Percentiles rank a stretch among this genome's conserved stretches.
phyloP scores from a whole-genome alignment of 2,329 filamentous ascomycete genomes.

The Aspergillus floridensis region DNA sequence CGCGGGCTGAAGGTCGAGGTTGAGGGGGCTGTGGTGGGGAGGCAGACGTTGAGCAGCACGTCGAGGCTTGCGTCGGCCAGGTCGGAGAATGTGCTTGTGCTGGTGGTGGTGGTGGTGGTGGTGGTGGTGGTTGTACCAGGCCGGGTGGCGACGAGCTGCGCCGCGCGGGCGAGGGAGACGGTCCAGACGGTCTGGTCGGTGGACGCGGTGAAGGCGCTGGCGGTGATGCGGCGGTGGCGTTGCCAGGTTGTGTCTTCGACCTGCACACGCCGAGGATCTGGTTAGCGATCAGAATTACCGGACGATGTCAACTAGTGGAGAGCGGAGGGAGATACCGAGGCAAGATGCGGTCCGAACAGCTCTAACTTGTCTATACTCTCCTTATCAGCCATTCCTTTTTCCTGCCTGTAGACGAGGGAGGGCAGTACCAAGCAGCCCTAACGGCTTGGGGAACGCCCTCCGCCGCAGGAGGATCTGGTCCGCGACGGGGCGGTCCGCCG shows the following conservation, averaged over 20 bases:
- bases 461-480: conserved; percentile 6
- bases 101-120: not conserved
- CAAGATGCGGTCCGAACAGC: not conserved
- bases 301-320: too few species aligned
- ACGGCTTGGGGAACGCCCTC: conserved; percentile 1
- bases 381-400: too few species aligned
- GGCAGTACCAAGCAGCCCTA: not conserved
- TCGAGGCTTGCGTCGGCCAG: not conserved
- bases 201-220: not conserved
- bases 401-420: not conserved
- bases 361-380: not conserved
- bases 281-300: too few species aligned
- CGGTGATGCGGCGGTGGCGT: conserved; percentile 2
- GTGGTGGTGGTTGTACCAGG: not conserved
- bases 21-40: not conserved
- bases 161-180: not conserved
- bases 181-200: conserved; percentile 1
- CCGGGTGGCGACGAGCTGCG: not conserved
- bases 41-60: not conserved
- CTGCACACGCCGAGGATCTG: not conserved
- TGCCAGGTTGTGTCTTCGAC: conserved; percentile 6
- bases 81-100: not conserved
- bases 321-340: too few species aligned
- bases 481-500: not conserved
- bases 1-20: not conserved